phyloP scores from a whole-genome alignment of 1,139 yeast species.

The Zygosaccharomyces pseudobailii region DNA sequence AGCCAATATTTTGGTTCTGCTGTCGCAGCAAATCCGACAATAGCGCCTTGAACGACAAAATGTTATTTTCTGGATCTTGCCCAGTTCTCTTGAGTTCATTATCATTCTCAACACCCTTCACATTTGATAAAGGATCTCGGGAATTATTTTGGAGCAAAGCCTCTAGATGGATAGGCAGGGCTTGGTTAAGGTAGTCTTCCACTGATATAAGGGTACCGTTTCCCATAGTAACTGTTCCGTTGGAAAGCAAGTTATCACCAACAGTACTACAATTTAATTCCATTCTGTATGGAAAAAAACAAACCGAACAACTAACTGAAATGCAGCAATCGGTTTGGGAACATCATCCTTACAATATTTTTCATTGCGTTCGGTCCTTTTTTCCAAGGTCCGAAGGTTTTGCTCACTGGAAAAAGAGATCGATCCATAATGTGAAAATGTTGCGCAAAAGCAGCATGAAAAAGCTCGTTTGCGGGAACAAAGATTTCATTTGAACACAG shows the following conservation, averaged over 20 bases:
- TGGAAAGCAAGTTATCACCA: background rate
- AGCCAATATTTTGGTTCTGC: constrained; percentile 3
- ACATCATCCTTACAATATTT: too few relatives aligned
- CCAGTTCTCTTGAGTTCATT: background rate
- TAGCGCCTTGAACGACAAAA: background rate
- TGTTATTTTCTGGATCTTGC: background rate
- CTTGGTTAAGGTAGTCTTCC: constrained; percentile 35
- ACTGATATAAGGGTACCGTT: constrained; percentile 30
- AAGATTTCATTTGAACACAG: too few relatives aligned
- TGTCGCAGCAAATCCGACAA: constrained; percentile 5
- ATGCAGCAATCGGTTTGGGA: too few relatives aligned
- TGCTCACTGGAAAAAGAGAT: background rate
- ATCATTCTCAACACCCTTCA: background rate
- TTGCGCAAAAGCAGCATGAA: background rate
- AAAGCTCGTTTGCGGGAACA: background rate
- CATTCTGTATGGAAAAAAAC: background rate
- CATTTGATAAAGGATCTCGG: background rate
- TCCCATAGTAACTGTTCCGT: background rate
- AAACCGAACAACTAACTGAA: background rate
- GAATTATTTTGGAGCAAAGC: constrained; percentile 26
- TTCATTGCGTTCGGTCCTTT: too few relatives aligned
- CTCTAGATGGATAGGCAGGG: constrained; percentile 35
- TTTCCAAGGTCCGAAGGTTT: background rate
- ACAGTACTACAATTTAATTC: background rate
- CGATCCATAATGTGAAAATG: background rate